phyloP scores from a whole-genome alignment of 306 rosid species.

The Trichosanthes cucumerina region DNA sequence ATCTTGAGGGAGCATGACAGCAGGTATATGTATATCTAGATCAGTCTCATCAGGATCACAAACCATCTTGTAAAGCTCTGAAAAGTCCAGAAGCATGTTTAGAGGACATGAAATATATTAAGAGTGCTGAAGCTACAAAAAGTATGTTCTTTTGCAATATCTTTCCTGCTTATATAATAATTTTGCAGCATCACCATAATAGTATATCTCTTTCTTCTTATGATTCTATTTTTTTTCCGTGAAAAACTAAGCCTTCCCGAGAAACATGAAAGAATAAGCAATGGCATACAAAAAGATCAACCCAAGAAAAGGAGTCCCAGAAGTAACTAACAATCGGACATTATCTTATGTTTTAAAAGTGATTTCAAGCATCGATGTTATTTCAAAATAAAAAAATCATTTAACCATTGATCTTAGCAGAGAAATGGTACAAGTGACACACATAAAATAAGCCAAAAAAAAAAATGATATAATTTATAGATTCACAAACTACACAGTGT shows the following conservation, averaged over 20 bases:
- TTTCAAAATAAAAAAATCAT: neutral
- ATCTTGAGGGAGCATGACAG: constrained; percentile 85
- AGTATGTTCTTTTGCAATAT: neutral
- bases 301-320: too few relatives aligned
- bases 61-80: constrained; percentile 98
- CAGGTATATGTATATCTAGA: constrained; percentile 72
- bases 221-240: neutral
- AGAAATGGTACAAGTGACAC: neutral
- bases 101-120: constrained; percentile 7
- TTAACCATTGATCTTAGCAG: neutral
- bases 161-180: neutral
- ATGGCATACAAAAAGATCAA: too few relatives aligned
- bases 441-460: neutral
- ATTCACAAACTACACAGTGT: too few relatives aligned
- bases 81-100: constrained; percentile 19
- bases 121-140: neutral
- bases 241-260: too few relatives aligned
- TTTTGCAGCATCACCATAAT: neutral
- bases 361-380: neutral
- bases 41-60: constrained; percentile 77
- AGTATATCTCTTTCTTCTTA: neutral
- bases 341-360: too few relatives aligned
- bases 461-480: neutral
- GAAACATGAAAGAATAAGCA: too few relatives aligned
- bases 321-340: neutral